phyloP scores from a whole-genome alignment of 2,329 filamentous ascomycete genomes.

The Coleophoma crateriformis region DNA sequence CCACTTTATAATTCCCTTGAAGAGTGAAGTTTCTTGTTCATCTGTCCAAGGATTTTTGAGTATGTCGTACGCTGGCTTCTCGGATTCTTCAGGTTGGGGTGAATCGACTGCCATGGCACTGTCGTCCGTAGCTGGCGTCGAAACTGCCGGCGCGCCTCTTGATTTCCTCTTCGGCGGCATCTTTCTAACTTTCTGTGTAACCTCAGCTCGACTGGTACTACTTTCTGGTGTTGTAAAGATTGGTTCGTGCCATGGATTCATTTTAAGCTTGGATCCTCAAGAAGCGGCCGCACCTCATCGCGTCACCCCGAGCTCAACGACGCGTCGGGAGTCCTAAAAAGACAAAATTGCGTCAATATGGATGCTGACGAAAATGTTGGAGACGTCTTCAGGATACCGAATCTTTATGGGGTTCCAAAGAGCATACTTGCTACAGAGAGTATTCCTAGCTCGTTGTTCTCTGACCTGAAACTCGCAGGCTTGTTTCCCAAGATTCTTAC shows the following conservation, averaged over 20 bases:
- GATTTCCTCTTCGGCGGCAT: slow-evolving; percentile 71
- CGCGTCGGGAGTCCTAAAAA: slow-evolving; percentile 10
- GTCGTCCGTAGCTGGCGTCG: slow-evolving; percentile 52
- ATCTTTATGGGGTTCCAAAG: slow-evolving; percentile 52
- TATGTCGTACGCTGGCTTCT: slow-evolving; percentile 38
- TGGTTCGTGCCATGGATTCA: no score
- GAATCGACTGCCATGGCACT: slow-evolving; percentile 57
- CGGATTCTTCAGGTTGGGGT: slow-evolving; percentile 28
- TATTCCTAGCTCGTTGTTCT: slow-evolving; percentile 23
- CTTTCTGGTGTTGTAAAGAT: no score
- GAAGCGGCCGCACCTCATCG: no score
- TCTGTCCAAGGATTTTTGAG: slow-evolving; percentile 83
- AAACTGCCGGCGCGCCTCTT: slow-evolving; percentile 48
- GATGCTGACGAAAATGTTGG: slow-evolving; percentile 30
- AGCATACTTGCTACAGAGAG: slow-evolving; percentile 31
- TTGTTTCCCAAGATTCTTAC: background rate
- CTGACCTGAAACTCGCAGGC: slow-evolving; percentile 24
- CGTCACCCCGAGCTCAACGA: background rate
- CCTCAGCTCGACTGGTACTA: no score
- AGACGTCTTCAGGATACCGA: slow-evolving; percentile 57
- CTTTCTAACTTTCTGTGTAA: background rate
- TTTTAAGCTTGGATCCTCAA: no score
- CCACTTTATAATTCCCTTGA: slow-evolving; percentile 89
- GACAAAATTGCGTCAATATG: slow-evolving; percentile 25
- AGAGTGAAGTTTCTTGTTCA: slow-evolving; percentile 86